Percentiles rank a stretch among this genome's conserved stretches.
Conservation (phyloP, 2,329 filamentous ascomycete genomes). For the Penicillium griseofulvum region DNA sequence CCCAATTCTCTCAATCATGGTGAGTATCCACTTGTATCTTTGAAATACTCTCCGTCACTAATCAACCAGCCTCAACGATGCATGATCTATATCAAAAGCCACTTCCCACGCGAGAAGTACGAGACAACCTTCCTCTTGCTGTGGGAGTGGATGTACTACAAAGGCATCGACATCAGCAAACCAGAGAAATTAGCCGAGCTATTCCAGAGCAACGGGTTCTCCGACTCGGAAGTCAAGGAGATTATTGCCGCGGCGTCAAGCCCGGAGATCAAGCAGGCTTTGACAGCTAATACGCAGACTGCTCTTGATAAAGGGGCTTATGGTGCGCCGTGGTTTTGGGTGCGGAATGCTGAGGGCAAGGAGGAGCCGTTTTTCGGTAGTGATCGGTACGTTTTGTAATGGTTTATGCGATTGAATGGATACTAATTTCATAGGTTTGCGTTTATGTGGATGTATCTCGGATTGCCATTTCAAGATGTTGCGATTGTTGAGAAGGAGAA, state of each 20-base stretch:
- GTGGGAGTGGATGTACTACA: conserved; percentile 63
- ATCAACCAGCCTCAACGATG: conserved; percentile 58
- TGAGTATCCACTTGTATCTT: conserved; percentile 40
- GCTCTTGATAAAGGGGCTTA: conserved; percentile 68
- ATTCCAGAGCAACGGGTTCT: conserved; percentile 29
- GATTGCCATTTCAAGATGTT: conserved; percentile 44
- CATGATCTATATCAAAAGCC: conserved; percentile 64
- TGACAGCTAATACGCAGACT: conserved; percentile 59
- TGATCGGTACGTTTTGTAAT: conserved; percentile 55
- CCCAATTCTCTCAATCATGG: conserved; percentile 54
- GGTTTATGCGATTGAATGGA: not conserved
- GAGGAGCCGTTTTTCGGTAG: conserved; percentile 74
- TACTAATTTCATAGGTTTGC: conserved; percentile 24
- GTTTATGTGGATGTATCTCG: conserved; percentile 66
- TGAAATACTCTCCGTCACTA: not conserved
- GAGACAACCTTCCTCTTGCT: conserved; percentile 55
- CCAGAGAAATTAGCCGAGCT: conserved; percentile 52
- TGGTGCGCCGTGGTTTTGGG: conserved; percentile 75
- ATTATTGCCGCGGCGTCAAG: conserved; percentile 56
- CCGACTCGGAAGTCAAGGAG: conserved; percentile 48
- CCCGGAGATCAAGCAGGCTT: conserved; percentile 52
- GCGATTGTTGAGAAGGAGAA: conserved; percentile 21
- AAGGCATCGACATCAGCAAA: conserved; percentile 59
- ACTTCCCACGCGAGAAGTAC: conserved; percentile 51
- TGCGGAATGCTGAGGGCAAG: conserved; percentile 51